phyloP scores from a whole-genome alignment of 2,329 filamentous ascomycete species.

The Sporothrix schenckii region DNA sequence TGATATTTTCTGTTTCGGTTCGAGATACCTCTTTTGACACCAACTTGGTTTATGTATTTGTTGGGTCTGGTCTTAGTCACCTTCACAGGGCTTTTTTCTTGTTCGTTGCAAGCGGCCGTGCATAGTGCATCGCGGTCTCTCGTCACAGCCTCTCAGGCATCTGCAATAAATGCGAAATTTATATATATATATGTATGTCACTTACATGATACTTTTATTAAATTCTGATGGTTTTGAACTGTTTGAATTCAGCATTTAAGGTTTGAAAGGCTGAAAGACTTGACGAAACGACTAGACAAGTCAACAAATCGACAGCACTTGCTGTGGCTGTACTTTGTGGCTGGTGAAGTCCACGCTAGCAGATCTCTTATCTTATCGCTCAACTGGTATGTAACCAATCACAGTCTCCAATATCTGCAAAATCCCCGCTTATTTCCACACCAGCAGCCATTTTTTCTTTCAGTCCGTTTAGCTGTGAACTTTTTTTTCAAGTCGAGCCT shows the following conservation, averaged over 20 bases:
- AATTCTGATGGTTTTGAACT: background rate
- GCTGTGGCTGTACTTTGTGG: constrained; percentile 24
- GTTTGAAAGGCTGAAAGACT: background rate
- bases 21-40: constrained; percentile 24
- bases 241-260: background rate
- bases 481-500: constrained; percentile 29
- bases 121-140: constrained; percentile 34
- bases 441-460: constrained; percentile 33
- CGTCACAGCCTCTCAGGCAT: constrained; percentile 6
- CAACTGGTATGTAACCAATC: background rate
- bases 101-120: constrained; percentile 24
- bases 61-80: background rate
- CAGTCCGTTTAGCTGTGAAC: constrained; percentile 29
- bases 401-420: background rate
- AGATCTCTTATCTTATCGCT: constrained; percentile 30
- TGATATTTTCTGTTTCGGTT: background rate
- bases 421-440: constrained; percentile 30
- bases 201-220: background rate
- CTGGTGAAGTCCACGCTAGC: constrained; percentile 7
- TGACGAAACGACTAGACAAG: background rate
- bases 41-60: background rate
- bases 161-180: background rate
- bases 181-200: background rate
- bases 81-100: background rate
- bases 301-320: background rate